phyloP scores from a whole-genome alignment of 176 grass and related monocot species.

The Zizania latifolia region DNA sequence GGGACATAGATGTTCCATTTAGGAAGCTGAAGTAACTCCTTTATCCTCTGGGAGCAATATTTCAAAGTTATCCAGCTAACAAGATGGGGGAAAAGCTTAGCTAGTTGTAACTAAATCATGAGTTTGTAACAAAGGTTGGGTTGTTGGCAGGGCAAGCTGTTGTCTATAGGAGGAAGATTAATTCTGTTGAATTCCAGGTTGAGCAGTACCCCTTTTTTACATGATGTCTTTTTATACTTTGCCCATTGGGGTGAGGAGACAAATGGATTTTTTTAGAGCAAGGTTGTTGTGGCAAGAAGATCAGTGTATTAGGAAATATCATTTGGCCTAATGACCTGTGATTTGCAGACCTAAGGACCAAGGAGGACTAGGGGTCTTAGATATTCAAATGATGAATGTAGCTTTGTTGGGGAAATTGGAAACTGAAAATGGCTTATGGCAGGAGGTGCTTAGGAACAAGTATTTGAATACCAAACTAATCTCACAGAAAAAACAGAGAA shows the following conservation, averaged over 20 bases:
- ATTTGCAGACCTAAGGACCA: too few relatives aligned
- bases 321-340: too few relatives aligned
- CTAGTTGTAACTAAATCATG: slow-evolving; percentile 21
- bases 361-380: too few relatives aligned
- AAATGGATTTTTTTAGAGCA: not conserved
- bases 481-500: too few relatives aligned
- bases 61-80: slow-evolving; percentile 9
- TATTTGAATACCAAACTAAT: too few relatives aligned
- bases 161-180: not conserved
- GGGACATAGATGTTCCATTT: not conserved
- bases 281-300: not conserved
- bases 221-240: not conserved
- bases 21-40: not conserved
- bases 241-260: not conserved
- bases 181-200: not conserved
- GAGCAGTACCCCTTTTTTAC: not conserved
- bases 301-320: not conserved
- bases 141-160: not conserved
- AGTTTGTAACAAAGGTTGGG: too few relatives aligned
- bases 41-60: not conserved
- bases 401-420: too few relatives aligned
- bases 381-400: too few relatives aligned
- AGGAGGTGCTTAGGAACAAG: too few relatives aligned
- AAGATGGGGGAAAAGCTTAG: not conserved
- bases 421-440: too few relatives aligned